These are phyloP conservation scores for Hymenotorrendiella dingleyae DNA, from an alignment of 2,329 filamentous ascomycete genomes.

Conservation along the genomic window DNA sequence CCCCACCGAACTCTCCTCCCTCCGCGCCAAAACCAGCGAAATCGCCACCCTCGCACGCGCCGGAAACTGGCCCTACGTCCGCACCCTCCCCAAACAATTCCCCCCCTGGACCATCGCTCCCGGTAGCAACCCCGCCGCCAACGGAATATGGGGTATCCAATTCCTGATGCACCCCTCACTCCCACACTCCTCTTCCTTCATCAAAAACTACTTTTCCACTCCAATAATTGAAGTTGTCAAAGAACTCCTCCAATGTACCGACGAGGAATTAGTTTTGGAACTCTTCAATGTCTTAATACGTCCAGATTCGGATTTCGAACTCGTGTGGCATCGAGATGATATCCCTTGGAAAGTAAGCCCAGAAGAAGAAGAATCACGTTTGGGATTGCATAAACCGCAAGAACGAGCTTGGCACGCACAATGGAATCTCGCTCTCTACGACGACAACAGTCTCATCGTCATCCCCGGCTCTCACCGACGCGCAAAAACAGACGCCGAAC, in stretches of 20 bases:
- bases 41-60: conserved; percentile 56
- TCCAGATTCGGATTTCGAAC: conserved; percentile 63
- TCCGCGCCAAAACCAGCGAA: conserved; percentile 53
- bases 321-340: conserved; percentile 84
- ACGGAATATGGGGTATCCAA: conserved; percentile 86
- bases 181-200: conserved; percentile 55
- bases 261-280: conserved; percentile 73
- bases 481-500: conserved; percentile 63
- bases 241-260: conserved; percentile 51
- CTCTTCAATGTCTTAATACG: conserved; percentile 80
- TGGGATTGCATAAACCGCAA: conserved; percentile 32
- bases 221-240: conserved; percentile 57
- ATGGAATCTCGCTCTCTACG: conserved; percentile 79
- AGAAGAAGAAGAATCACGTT: conserved; percentile 59
- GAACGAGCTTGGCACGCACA: conserved; percentile 69
- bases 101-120: conserved; percentile 66
- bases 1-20: conserved; percentile 45
- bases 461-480: conserved; percentile 72
- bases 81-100: conserved; percentile 85
- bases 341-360: conserved; percentile 59
- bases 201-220: conserved; percentile 65
- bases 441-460: conserved; percentile 67
- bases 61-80: conserved; percentile 76
- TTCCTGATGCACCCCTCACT: conserved; percentile 73
- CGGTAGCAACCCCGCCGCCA: conserved; percentile 36